A percentile compares a stretch with the other conserved stretches of the same genome.
These are phyloP conservation scores for Suhomyces chickasaworum DNA, from an alignment of 1,139 yeast genomes.

Conservation along the genomic window DNA sequence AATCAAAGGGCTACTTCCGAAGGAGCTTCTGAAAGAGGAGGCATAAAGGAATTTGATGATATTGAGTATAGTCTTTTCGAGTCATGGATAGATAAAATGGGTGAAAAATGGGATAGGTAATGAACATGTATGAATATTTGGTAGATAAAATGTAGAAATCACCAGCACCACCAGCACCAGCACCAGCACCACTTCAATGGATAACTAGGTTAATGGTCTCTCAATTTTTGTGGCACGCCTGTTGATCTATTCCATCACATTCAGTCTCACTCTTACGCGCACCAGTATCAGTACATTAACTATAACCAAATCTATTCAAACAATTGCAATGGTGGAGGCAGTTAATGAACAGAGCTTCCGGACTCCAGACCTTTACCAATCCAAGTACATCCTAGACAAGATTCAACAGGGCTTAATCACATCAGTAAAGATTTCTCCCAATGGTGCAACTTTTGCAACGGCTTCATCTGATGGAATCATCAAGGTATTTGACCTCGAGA, in stretches of 20 bases:
- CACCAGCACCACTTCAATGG: too few relatives aligned
- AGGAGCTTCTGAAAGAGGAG: neutral
- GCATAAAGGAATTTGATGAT: conserved; percentile 37
- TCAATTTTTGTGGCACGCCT: too few relatives aligned
- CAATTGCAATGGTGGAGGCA: conserved; percentile 7
- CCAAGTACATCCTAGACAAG: conserved; percentile 8
- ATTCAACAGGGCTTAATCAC: conserved; percentile 28
- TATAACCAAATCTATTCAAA: neutral
- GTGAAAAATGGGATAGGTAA: conserved; percentile 14
- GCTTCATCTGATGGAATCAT: conserved; percentile 42
- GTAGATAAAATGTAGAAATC: too few relatives aligned
- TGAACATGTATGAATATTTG: neutral
- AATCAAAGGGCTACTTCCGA: conserved; percentile 7
- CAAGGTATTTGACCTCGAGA: conserved; percentile 40
- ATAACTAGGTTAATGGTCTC: too few relatives aligned
- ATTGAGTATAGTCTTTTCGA: conserved; percentile 47
- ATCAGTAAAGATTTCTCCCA: conserved; percentile 63
- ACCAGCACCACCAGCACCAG: too few relatives aligned
- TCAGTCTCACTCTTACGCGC: conserved; percentile 1
- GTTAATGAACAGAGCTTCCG: neutral
- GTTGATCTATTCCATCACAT: neutral
- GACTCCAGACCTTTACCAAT: conserved; percentile 15
- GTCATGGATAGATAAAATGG: conserved; percentile 48
- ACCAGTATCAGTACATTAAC: neutral
- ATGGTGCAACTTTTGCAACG: conserved; percentile 64